A percentile compares a stretch with the other conserved stretches of the same genome.
Evolutionary conservation across 768 basidiomycete genomes (phyloP).

Genomic region (Podaxis carcinomalis): DNA sequence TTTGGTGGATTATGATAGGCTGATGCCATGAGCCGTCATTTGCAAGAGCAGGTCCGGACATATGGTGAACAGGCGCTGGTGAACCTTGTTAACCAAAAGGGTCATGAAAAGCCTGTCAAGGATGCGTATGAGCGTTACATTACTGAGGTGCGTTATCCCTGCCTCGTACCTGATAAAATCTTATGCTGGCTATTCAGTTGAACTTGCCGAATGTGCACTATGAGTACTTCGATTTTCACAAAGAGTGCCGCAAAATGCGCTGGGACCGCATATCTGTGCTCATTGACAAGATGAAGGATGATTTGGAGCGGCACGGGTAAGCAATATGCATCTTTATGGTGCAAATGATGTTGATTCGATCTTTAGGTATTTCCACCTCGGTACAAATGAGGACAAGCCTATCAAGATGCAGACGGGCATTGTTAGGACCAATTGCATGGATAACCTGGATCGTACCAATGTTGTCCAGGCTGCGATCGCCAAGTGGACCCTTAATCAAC

Average conservation of each 20-base stretch:
- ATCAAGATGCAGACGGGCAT: slow-evolving; percentile 66
- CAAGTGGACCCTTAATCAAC: slow-evolving; percentile 76
- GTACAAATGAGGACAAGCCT: slow-evolving; percentile 40
- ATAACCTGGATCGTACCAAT: slow-evolving; percentile 93
- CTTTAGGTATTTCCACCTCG: slow-evolving; percentile 73
- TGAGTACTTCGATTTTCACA: slow-evolving; percentile 96
- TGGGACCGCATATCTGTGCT: slow-evolving; percentile 90
- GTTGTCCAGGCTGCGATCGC: slow-evolving; percentile 92
- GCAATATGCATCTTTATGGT: slow-evolving; percentile 14
- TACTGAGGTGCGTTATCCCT: slow-evolving; percentile 42
- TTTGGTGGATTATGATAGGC: slow-evolving; percentile 37
- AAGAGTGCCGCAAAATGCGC: slow-evolving; percentile 89
- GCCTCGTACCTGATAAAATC: background rate
- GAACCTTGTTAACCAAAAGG: slow-evolving; percentile 92
- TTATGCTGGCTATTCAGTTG: slow-evolving; percentile 35
- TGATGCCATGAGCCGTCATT: slow-evolving; percentile 66
- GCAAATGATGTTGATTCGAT: slow-evolving; percentile 4
- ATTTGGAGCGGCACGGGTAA: slow-evolving; percentile 66
- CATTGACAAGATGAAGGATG: slow-evolving; percentile 70
- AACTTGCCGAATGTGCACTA: slow-evolving; percentile 73
- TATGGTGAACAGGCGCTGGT: slow-evolving; percentile 83
- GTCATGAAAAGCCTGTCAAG: slow-evolving; percentile 90
- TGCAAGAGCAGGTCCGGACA: slow-evolving; percentile 61
- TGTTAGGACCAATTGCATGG: slow-evolving; percentile 97
- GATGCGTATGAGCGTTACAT: slow-evolving; percentile 88